Evolutionary conservation across 2,329 filamentous ascomycete genomes (phyloP).

Genomic region (Falciphora oryzae): DNA sequence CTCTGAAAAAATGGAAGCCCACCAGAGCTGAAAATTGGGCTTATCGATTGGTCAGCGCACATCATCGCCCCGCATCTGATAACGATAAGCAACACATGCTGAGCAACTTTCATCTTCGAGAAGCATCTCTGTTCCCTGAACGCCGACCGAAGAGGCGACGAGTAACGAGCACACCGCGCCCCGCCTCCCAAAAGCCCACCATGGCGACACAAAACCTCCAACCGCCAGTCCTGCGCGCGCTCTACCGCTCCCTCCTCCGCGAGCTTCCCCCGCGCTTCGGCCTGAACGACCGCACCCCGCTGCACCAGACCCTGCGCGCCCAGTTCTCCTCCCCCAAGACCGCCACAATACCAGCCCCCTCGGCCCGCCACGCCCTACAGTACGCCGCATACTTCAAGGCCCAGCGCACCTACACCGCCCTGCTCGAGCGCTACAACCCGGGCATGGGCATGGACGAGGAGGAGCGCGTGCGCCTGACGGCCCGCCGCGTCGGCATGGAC

Average conservation of each 20-base stretch:
- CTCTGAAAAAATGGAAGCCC: too few relatives aligned
- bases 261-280: slow-evolving; percentile 72
- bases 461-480: slow-evolving; percentile 77
- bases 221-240: slow-evolving; percentile 51
- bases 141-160: too few relatives aligned
- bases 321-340: slow-evolving; percentile 42
- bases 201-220: slow-evolving; percentile 19
- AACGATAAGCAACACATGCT: too few relatives aligned
- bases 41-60: too few relatives aligned
- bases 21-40: too few relatives aligned
- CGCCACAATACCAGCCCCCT: slow-evolving; percentile 12
- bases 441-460: slow-evolving; percentile 83
- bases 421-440: slow-evolving; percentile 90
- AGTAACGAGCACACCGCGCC: too few relatives aligned
- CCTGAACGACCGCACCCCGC: slow-evolving; percentile 53
- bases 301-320: slow-evolving; percentile 64
- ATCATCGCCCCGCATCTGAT: too few relatives aligned
- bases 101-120: too few relatives aligned
- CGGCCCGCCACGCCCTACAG: slow-evolving; percentile 58
- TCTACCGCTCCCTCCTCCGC: slow-evolving; percentile 85
- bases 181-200: neutral
- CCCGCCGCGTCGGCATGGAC: slow-evolving; percentile 84
- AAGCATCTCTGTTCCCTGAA: too few relatives aligned
- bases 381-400: slow-evolving; percentile 73
- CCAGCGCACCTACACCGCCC: slow-evolving; percentile 75